Percentiles rank a stretch among this genome's conserved stretches.
Conservation (phyloP, 306 rosid genomes). For the Gleditsia sinensis region DNA sequence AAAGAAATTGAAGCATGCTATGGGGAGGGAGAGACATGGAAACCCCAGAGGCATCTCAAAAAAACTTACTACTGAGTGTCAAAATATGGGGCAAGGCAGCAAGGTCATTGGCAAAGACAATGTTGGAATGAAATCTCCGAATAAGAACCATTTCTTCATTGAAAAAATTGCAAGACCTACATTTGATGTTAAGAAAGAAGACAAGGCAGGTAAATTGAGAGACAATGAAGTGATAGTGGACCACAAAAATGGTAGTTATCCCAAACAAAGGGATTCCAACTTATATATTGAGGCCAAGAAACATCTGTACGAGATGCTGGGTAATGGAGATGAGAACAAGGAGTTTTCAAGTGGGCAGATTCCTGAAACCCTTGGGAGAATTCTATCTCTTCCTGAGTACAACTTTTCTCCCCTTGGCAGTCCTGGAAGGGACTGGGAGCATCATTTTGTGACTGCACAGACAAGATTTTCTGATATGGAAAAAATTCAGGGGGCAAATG, state of each 20-base stretch:
- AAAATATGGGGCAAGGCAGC: conserved; percentile 37
- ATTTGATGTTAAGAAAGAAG: conserved; percentile 49
- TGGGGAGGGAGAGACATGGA: conserved; percentile 81
- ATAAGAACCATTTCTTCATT: conserved; percentile 68
- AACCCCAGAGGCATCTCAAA: conserved; percentile 34
- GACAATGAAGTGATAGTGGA: conserved; percentile 48
- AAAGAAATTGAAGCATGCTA: conserved; percentile 74
- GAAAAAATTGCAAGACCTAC: conserved; percentile 77
- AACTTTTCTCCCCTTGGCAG: conserved; percentile 71
- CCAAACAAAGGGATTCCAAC: conserved; percentile 52
- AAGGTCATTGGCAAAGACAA: conserved; percentile 52
- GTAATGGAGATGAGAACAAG: conserved; percentile 62
- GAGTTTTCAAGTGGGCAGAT: conserved; percentile 52
- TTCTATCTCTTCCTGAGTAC: conserved; percentile 85
- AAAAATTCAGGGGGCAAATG: conserved; percentile 46
- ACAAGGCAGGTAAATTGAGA: conserved; percentile 52
- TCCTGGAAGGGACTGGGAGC: conserved; percentile 71
- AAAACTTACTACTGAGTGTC: conserved; percentile 30
- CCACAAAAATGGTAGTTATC: conserved; percentile 42
- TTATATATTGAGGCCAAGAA: conserved; percentile 84
- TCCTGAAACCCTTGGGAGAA: conserved; percentile 79
- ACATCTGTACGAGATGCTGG: conserved; percentile 81
- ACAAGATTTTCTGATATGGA: conserved; percentile 54
- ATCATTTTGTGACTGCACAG: conserved; percentile 52
- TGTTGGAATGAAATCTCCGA: conserved; percentile 63